These are phyloP conservation scores for Sordariomycetes sp. DNA, from an alignment of 2,329 filamentous ascomycete genomes.

Conservation along the genomic window DNA sequence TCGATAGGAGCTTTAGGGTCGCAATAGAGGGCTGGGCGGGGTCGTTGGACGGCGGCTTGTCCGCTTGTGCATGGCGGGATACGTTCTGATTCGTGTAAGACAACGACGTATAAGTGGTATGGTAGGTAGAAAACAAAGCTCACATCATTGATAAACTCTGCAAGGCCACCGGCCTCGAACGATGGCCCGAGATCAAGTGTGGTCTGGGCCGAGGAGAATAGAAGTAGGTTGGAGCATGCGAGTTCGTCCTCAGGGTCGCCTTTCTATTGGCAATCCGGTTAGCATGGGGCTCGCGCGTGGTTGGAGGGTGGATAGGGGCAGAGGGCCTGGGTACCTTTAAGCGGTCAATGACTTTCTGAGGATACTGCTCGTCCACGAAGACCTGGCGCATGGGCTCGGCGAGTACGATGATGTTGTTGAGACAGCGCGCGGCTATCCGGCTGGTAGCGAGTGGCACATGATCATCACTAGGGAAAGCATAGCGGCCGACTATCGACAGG, in stretches of 20 bases:
- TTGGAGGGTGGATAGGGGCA: neutral
- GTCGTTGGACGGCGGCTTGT: conserved; percentile 8
- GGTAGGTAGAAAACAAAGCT: neutral
- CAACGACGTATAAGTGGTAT: neutral
- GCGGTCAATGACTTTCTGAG: conserved; percentile 6
- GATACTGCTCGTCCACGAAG: conserved; percentile 8
- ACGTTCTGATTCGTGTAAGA: conserved; percentile 7
- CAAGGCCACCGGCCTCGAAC: conserved; percentile 11
- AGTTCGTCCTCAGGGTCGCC: conserved; percentile 9
- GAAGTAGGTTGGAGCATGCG: conserved; percentile 8
- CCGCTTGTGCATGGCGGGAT: conserved; percentile 8
- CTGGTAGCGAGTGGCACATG: neutral
- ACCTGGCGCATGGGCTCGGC: conserved; percentile 7
- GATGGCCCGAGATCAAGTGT: conserved; percentile 30
- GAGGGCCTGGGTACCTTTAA: conserved; percentile 2
- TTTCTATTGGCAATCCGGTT: conserved; percentile 1
- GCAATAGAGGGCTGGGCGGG: conserved; percentile 10
- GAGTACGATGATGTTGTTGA: conserved; percentile 10
- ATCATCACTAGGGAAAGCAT: neutral
- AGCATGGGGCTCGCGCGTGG: neutral
- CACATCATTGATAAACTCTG: conserved; percentile 10
- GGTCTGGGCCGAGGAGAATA: conserved; percentile 9
- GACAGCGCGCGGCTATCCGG: conserved; percentile 1
- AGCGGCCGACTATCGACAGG: conserved; percentile 2
- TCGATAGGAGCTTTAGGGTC: conserved; percentile 11